Percentiles rank a stretch among this genome's conserved stretches.
These are phyloP conservation scores for Chalaropsis ovoidea DNA, from an alignment of 2,329 filamentous ascomycete species.

Conservation along the genomic window DNA sequence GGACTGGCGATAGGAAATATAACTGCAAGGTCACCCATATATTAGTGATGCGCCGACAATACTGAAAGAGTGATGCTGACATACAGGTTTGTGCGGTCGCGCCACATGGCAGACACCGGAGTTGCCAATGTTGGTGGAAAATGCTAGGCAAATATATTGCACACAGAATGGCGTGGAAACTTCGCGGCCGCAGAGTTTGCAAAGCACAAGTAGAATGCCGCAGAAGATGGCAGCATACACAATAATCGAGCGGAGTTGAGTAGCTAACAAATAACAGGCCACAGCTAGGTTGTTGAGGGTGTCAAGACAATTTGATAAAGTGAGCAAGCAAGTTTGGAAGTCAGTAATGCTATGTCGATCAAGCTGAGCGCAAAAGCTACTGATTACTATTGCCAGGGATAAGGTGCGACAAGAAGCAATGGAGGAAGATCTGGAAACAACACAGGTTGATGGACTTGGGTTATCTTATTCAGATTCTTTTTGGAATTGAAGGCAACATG, in stretches of 20 bases:
- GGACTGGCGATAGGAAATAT: conserved; percentile 97
- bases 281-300: neutral
- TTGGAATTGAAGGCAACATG: neutral
- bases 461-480: neutral
- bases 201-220: neutral
- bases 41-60: neutral
- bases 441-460: neutral
- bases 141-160: neutral
- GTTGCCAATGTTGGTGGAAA: neutral
- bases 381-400: neutral
- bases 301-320: neutral
- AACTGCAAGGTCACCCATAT: conserved; percentile 44
- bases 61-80: conserved; percentile 28
- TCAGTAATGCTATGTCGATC: too few species aligned
- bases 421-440: neutral
- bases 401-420: neutral
- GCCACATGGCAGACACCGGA: conserved; percentile 71
- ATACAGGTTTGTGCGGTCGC: conserved; percentile 97
- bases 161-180: neutral
- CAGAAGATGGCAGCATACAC: neutral
- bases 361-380: neutral
- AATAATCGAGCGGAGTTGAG: neutral
- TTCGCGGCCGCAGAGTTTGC: neutral
- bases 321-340: neutral
- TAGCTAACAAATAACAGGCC: neutral